Conservation (phyloP, 2,329 filamentous ascomycete species). For the Sclerotinia nivalis region DNA sequence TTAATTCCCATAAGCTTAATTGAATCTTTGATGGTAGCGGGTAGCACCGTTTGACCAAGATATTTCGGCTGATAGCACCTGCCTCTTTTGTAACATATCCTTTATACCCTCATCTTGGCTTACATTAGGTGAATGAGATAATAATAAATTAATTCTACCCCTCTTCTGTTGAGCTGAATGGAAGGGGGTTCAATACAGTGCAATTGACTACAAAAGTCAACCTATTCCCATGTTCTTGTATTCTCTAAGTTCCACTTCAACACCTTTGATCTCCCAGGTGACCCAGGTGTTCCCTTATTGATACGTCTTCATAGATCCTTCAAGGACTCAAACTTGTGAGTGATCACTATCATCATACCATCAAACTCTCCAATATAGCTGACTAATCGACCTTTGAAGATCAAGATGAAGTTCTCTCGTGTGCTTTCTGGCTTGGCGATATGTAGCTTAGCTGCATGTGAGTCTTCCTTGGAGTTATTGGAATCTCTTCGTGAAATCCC, state of each 20-base stretch:
- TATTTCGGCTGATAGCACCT: slow-evolving; percentile 8
- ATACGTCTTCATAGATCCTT: background rate
- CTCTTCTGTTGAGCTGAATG: slow-evolving; percentile 1
- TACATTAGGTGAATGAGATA: slow-evolving; percentile 17
- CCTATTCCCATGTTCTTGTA: background rate
- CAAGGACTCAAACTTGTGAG: slow-evolving; percentile 1
- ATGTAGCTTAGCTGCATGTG: slow-evolving; percentile 23
- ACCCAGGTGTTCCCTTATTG: background rate
- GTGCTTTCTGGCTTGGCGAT: slow-evolving; percentile 12
- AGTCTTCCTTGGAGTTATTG: slow-evolving; percentile 28
- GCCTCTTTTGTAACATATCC: slow-evolving; percentile 14
- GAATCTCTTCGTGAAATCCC: slow-evolving; percentile 32
- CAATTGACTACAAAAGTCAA: background rate
- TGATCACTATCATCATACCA: background rate
- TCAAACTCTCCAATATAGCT: background rate
- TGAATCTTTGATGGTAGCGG: background rate
- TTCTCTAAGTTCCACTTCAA: background rate
- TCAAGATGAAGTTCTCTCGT: slow-evolving; percentile 22
- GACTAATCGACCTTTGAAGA: background rate
- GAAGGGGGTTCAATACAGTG: background rate
- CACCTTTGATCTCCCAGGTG: background rate
- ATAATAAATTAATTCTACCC: background rate
- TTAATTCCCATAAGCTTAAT: background rate
- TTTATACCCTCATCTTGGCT: slow-evolving; percentile 7
- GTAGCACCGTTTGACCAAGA: slow-evolving; percentile 13